A percentile compares a stretch with the other conserved stretches of the same genome.
phyloP scores from a whole-genome alignment of 1,139 yeast genomes.

The Candida albicans region DNA sequence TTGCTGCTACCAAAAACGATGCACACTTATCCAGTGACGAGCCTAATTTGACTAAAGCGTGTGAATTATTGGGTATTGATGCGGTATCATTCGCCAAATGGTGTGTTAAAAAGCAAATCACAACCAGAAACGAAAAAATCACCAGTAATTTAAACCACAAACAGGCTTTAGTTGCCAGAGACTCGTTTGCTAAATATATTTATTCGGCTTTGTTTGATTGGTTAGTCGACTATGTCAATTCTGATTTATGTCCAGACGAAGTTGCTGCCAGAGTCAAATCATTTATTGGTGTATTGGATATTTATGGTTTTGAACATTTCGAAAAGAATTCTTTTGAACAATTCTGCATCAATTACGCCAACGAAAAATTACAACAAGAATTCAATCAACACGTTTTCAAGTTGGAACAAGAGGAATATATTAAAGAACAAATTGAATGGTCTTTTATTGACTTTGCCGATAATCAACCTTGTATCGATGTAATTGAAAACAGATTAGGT shows the following conservation, averaged over 20 bases:
- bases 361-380: slow-evolving; percentile 96
- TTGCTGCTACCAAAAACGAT: slow-evolving; percentile 82
- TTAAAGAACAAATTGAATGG: slow-evolving; percentile 94
- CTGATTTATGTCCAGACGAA: slow-evolving; percentile 76
- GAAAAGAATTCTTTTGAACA: slow-evolving; percentile 94
- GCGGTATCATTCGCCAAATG: slow-evolving; percentile 78
- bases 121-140: slow-evolving; percentile 90
- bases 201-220: slow-evolving; percentile 94
- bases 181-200: slow-evolving; percentile 92
- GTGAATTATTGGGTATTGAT: slow-evolving; percentile 83
- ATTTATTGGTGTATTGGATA: slow-evolving; percentile 96
- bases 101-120: slow-evolving; percentile 90
- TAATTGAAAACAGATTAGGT: slow-evolving; percentile 89
- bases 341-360: slow-evolving; percentile 96
- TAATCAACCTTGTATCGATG: slow-evolving; percentile 94
- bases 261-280: slow-evolving; percentile 58
- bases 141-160: slow-evolving; percentile 77
- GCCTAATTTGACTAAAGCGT: slow-evolving; percentile 78
- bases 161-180: slow-evolving; percentile 91
- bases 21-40: slow-evolving; percentile 84
- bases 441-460: slow-evolving; percentile 94
- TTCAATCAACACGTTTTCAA: slow-evolving; percentile 97
- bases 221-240: slow-evolving; percentile 83
- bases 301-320: slow-evolving; percentile 96
- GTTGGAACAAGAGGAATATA: slow-evolving; percentile 93